Conservation (phyloP, 2,329 filamentous ascomycete species). For the Fusarium sp. region DNA sequence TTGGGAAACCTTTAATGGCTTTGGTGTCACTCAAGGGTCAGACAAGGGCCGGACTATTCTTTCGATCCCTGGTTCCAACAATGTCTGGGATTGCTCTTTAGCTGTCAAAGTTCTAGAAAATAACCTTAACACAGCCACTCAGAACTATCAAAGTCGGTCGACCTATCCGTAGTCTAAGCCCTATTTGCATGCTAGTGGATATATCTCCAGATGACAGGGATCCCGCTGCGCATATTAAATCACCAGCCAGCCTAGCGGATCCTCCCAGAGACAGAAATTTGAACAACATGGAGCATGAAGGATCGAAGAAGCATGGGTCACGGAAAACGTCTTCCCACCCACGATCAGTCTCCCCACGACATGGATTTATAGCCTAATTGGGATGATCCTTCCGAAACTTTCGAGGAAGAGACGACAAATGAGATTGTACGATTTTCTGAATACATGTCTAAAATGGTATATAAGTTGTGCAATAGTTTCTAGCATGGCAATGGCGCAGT, state of each 20-base stretch:
- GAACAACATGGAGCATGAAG: not conserved
- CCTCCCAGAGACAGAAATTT: not conserved
- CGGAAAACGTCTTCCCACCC: not conserved
- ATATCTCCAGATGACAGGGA: not conserved
- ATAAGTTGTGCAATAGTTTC: not conserved
- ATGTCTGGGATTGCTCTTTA: too few relatives aligned
- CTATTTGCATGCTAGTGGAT: not conserved
- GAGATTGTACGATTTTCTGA: too few relatives aligned
- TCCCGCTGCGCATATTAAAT: not conserved
- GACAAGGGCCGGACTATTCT: too few relatives aligned
- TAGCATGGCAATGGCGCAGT: not conserved
- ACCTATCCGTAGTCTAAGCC: not conserved
- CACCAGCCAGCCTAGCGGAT: not conserved
- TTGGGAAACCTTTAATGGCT: too few relatives aligned
- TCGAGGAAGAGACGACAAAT: too few relatives aligned
- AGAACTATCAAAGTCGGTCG: too few relatives aligned
- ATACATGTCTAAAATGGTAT: not conserved
- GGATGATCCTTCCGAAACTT: not conserved
- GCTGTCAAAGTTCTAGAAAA: too few relatives aligned
- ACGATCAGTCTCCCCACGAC: not conserved
- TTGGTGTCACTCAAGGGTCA: too few relatives aligned
- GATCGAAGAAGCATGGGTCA: not conserved
- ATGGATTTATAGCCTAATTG: not conserved
- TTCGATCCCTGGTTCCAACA: too few relatives aligned
- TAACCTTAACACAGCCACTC: too few relatives aligned